A percentile compares a stretch with the other conserved stretches of the same genome.
These are phyloP conservation scores for Blastomyces emzantsi DNA, from an alignment of 2,329 filamentous ascomycete genomes.

Conservation along the genomic window DNA sequence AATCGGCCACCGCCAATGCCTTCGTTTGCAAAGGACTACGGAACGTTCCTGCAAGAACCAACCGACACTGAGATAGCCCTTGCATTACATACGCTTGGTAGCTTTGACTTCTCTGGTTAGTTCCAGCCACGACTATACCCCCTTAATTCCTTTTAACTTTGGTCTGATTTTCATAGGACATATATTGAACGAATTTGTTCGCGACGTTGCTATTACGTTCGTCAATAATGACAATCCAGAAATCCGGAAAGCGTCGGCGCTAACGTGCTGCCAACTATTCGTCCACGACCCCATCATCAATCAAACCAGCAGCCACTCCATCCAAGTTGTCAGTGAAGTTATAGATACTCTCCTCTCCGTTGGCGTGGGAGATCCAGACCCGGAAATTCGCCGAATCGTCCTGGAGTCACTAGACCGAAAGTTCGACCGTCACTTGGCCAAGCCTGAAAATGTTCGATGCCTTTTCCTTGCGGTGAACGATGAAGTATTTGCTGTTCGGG, in stretches of 20 bases:
- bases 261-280: constrained; percentile 97
- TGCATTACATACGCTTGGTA: constrained; percentile 90
- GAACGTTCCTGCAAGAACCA: constrained; percentile 69
- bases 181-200: constrained; percentile 94
- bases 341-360: constrained; percentile 95
- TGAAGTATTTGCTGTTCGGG: constrained; percentile 82
- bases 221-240: constrained; percentile 93
- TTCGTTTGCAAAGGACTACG: constrained; percentile 79
- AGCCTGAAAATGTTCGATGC: constrained; percentile 93
- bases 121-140: constrained; percentile 13
- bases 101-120: constrained; percentile 74
- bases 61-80: constrained; percentile 82
- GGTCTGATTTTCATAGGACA: constrained; percentile 46
- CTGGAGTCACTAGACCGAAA: constrained; percentile 81
- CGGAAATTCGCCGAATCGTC: constrained; percentile 81
- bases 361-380: constrained; percentile 82
- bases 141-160: constrained; percentile 3
- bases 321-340: constrained; percentile 95
- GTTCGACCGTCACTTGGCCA: constrained; percentile 93
- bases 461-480: constrained; percentile 94
- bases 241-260: constrained; percentile 84
- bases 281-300: constrained; percentile 95
- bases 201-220: constrained; percentile 95
- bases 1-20: constrained; percentile 74
- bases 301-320: constrained; percentile 92